A percentile compares a stretch with the other conserved stretches of the same genome.
Conservation (phyloP, 169 alveolate genomes). For the Fabrea salina region DNA sequence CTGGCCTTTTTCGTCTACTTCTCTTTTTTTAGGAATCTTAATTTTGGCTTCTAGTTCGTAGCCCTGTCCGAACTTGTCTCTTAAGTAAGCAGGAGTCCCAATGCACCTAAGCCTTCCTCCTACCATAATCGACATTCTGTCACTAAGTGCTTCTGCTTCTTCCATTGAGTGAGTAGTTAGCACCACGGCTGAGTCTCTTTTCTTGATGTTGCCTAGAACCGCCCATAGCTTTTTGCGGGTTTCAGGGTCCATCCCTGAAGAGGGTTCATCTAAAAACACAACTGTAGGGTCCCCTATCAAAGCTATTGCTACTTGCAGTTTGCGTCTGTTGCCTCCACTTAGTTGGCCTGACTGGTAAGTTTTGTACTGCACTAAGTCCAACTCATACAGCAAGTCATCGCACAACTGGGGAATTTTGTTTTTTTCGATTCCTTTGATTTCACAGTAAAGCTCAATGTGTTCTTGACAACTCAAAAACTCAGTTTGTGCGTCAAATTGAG, state of each 20-base stretch:
- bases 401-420: slow-evolving; percentile 40
- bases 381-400: slow-evolving; percentile 54
- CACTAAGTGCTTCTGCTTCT: slow-evolving; percentile 89
- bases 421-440: slow-evolving; percentile 74
- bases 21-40: slow-evolving; percentile 16
- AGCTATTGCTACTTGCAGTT: slow-evolving; percentile 86
- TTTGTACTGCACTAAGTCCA: slow-evolving; percentile 67
- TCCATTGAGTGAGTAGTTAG: slow-evolving; percentile 90
- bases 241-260: slow-evolving; percentile 91
- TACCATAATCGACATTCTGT: slow-evolving; percentile 81
- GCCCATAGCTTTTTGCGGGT: slow-evolving; percentile 86
- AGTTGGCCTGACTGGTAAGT: slow-evolving; percentile 65
- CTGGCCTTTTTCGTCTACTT: background rate
- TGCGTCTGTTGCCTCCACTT: slow-evolving; percentile 89
- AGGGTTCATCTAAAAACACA: slow-evolving; percentile 89
- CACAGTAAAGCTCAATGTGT: slow-evolving; percentile 78
- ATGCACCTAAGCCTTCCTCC: slow-evolving; percentile 73
- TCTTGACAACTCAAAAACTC: slow-evolving; percentile 72
- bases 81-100: slow-evolving; percentile 72
- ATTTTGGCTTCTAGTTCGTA: slow-evolving; percentile 69
- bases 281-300: slow-evolving; percentile 88
- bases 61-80: slow-evolving; percentile 80
- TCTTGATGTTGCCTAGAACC: slow-evolving; percentile 67
- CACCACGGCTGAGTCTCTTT: slow-evolving; percentile 69
- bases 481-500: slow-evolving; percentile 81